phyloP scores from a whole-genome alignment of 2,329 filamentous ascomycete species.

The Aspergillus versicolor region DNA sequence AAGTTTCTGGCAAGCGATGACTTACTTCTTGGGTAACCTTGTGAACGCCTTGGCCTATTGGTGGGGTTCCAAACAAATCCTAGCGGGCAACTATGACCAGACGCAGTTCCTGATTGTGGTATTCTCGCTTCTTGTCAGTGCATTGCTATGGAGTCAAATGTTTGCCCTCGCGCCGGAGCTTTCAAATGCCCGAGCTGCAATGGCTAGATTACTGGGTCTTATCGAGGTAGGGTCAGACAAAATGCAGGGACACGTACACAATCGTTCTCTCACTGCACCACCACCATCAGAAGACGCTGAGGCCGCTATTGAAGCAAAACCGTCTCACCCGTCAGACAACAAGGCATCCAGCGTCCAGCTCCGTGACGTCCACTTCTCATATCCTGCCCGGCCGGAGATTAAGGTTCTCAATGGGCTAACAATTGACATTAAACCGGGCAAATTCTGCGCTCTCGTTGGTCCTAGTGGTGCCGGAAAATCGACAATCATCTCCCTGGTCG shows the following conservation, averaged over 20 bases:
- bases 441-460: conserved; percentile 60
- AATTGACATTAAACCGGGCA: conserved; percentile 50
- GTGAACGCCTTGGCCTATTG: conserved; percentile 76
- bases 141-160: conserved; percentile 71
- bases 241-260: conserved; percentile 25
- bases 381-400: conserved; percentile 63
- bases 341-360: conserved; percentile 52
- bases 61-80: conserved; percentile 72
- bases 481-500: conserved; percentile 58
- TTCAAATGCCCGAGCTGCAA: conserved; percentile 52
- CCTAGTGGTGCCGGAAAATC: conserved; percentile 68
- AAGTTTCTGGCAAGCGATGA: conserved; percentile 45
- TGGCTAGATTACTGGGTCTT: conserved; percentile 54
- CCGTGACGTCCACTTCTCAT: conserved; percentile 62
- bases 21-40: conserved; percentile 55
- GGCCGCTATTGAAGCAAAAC: neutral
- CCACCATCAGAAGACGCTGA: conserved; percentile 9
- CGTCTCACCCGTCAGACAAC: conserved; percentile 11
- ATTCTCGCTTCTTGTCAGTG: conserved; percentile 67
- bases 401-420: conserved; percentile 58
- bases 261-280: neutral
- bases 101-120: conserved; percentile 72
- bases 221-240: conserved; percentile 38
- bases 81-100: conserved; percentile 62
- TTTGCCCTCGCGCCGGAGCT: conserved; percentile 74